phyloP scores from a whole-genome alignment of 306 rosid species.

The Rosa lucieae region DNA sequence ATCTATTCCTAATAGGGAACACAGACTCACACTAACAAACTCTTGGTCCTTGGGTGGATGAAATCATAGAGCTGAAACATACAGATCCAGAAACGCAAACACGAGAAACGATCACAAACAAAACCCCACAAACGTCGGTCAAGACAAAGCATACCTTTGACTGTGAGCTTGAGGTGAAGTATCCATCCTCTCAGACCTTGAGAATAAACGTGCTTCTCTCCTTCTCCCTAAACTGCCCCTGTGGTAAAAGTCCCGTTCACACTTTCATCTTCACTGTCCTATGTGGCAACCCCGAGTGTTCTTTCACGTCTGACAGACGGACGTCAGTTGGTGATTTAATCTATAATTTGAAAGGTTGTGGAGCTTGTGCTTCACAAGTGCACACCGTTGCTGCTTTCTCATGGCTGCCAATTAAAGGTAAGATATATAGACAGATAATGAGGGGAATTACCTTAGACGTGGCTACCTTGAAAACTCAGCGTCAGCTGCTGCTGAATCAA shows the following conservation, averaged over 20 bases:
- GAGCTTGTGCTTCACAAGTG: neutral
- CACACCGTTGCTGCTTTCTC: neutral
- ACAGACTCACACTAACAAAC: neutral
- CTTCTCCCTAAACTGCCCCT: no score
- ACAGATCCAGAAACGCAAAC: neutral
- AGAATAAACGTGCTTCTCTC: no score
- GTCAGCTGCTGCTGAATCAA: neutral
- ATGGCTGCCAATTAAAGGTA: neutral
- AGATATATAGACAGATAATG: no score
- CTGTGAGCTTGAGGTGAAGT: constrained; percentile 71
- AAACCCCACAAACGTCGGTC: neutral
- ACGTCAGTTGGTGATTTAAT: no score
- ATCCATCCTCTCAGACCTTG: constrained; percentile 58
- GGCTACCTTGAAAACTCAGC: neutral
- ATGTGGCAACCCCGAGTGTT: no score
- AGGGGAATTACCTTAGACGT: neutral
- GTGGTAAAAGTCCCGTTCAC: no score
- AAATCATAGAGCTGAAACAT: constrained; percentile 54
- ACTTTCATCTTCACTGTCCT: no score
- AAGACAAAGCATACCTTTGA: constrained; percentile 38
- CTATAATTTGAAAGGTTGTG: neutral
- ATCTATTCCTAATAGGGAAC: no score
- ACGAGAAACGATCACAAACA: neutral
- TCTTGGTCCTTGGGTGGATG: constrained; percentile 61
- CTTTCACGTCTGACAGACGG: no score